Conservation (phyloP, 441 rosid species). For the Sinapis alba region DNA sequence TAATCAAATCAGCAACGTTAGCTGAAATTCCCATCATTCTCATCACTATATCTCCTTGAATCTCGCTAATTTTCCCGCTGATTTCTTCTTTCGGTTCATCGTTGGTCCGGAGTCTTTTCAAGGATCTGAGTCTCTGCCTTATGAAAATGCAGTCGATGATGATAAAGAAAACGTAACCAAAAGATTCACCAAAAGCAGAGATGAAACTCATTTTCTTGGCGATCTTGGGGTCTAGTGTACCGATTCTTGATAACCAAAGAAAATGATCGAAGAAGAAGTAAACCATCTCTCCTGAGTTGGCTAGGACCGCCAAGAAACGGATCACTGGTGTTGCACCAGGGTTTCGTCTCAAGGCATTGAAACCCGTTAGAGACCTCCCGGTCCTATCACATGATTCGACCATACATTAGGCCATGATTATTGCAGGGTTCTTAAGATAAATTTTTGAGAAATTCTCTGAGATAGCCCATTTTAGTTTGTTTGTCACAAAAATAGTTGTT, state of each 20-base stretch:
- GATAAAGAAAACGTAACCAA: constrained; percentile 83
- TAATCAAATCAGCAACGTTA: constrained; percentile 78
- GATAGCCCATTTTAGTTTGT: no score
- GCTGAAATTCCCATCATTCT: constrained; percentile 89
- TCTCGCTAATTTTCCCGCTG: constrained; percentile 43
- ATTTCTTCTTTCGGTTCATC: constrained; percentile 38
- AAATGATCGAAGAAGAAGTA: constrained; percentile 94
- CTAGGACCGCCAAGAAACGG: constrained; percentile 60
- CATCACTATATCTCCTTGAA: constrained; percentile 72
- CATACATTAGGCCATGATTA: no score
- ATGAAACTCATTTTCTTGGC: constrained; percentile 84
- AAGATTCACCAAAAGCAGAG: constrained; percentile 92
- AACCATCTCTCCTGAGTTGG: constrained; percentile 93
- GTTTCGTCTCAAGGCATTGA: constrained; percentile 71
- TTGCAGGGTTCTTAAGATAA: no score
- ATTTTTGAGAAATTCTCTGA: no score
- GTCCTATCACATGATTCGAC: constrained; percentile 40
- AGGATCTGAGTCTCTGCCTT: constrained; percentile 49
- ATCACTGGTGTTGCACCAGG: constrained; percentile 61
- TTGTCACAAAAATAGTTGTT: no score
- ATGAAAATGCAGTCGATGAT: constrained; percentile 62
- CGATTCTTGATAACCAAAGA: constrained; percentile 91
- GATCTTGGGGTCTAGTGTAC: constrained; percentile 63
- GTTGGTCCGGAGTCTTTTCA: constrained; percentile 46
- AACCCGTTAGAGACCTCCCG: constrained; percentile 86